Conservation (phyloP, 495 filamentous ascomycete species). For the Penicillium macrosclerotiorum region DNA sequence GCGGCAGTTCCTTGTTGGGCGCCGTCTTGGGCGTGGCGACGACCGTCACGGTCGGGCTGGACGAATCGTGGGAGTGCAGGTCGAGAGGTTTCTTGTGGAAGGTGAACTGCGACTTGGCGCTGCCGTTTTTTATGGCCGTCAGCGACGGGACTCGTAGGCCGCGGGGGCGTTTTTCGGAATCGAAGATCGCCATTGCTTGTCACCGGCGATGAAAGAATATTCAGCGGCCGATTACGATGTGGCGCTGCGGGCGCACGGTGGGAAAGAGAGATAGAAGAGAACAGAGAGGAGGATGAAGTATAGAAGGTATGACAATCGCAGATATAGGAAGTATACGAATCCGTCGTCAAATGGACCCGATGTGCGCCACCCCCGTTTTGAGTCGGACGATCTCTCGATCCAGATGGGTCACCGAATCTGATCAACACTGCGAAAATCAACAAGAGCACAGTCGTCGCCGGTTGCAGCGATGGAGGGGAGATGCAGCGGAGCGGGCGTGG, state of each 20-base stretch:
- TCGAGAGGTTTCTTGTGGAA: constrained; percentile 21
- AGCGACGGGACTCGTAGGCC: constrained; percentile 41
- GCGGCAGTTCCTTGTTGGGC: constrained; percentile 35
- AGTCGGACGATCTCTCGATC: not conserved
- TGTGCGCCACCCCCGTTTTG: not conserved
- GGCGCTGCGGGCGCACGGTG: too few species aligned
- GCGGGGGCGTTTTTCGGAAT: constrained; percentile 39
- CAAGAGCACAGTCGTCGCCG: not conserved
- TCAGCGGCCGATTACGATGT: too few species aligned
- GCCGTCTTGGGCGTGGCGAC: constrained; percentile 7
- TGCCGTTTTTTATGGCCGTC: constrained; percentile 30
- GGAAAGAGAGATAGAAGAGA: too few species aligned
- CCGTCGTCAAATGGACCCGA: not conserved
- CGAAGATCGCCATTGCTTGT: constrained; percentile 35
- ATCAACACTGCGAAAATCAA: too few species aligned
- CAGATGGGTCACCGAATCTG: constrained; percentile 13
- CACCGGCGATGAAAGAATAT: too few species aligned
- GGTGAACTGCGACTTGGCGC: constrained; percentile 21
- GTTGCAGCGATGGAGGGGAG: not conserved
- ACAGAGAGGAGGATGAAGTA: not conserved
- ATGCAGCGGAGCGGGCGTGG: too few species aligned
- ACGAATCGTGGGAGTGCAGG: constrained; percentile 19
- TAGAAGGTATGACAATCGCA: not conserved
- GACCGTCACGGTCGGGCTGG: constrained; percentile 6
- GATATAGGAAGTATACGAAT: too few species aligned